Evolutionary conservation across 1,284 basidiomycete species (phyloP).

Genomic region (Cutaneotrichosporon cyanovorans): DNA sequence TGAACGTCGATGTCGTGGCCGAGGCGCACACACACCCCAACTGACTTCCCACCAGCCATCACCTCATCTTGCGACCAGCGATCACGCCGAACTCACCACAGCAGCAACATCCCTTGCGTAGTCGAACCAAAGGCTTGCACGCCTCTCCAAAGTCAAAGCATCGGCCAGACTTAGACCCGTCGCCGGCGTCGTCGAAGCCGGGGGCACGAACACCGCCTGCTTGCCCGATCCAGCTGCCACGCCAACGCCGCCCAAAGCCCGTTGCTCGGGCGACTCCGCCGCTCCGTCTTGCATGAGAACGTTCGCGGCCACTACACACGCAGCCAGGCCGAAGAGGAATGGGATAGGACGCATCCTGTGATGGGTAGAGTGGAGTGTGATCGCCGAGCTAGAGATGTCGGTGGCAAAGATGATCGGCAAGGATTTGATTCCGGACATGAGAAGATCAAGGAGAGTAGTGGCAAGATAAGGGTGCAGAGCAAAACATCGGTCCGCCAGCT

Average conservation of each 20-base stretch:
- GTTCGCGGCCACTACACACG: neutral
- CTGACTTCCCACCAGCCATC: neutral
- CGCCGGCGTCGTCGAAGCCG: neutral
- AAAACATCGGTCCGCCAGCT: too few relatives aligned
- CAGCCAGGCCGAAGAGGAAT: neutral
- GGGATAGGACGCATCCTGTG: neutral
- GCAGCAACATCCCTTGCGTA: slow-evolving; percentile 36
- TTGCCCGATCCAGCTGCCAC: neutral
- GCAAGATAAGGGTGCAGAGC: too few relatives aligned
- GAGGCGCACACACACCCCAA: too few relatives aligned
- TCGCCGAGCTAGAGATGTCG: neutral
- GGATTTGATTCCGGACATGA: too few relatives aligned
- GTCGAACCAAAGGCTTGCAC: slow-evolving; percentile 37
- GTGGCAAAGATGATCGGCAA: neutral
- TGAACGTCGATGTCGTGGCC: too few relatives aligned
- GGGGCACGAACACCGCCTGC: neutral
- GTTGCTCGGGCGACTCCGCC: neutral
- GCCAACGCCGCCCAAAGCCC: neutral
- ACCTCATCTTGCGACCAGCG: neutral
- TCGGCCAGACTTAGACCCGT: slow-evolving; percentile 26
- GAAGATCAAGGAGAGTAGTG: too few relatives aligned
- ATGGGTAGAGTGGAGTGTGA: neutral
- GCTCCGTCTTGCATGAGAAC: neutral
- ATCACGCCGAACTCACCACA: slow-evolving; percentile 35
- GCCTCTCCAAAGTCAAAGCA: slow-evolving; percentile 33